A percentile compares a stretch with the other conserved stretches of the same genome.
phyloP scores from a whole-genome alignment of 805 yeast genomes.

The Zygoascus tannicola region DNA sequence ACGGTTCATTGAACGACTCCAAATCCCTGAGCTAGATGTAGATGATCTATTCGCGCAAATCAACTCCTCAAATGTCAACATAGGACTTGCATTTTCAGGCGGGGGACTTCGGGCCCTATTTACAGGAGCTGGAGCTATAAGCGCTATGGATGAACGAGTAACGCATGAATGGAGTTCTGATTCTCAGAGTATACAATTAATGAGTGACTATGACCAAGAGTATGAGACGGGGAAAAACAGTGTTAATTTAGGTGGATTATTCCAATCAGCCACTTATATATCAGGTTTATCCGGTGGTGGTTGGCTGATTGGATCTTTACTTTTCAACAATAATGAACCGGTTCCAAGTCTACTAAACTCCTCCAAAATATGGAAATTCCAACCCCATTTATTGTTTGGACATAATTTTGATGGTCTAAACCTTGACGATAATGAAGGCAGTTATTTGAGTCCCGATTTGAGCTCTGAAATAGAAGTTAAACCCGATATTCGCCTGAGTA shows the following conservation, averaged over 20 bases:
- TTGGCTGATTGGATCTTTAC: slow-evolving; percentile 68
- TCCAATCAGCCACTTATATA: slow-evolving; percentile 59
- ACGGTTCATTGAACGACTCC: slow-evolving; percentile 36
- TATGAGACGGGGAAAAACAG: slow-evolving; percentile 28
- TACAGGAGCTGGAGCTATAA: slow-evolving; percentile 71
- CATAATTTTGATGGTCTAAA: neutral
- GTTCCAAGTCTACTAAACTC: slow-evolving; percentile 46
- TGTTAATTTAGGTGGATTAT: slow-evolving; percentile 44
- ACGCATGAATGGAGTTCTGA: slow-evolving; percentile 27
- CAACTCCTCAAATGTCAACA: slow-evolving; percentile 10
- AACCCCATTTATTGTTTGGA: slow-evolving; percentile 40
- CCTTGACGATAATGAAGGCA: slow-evolving; percentile 59
- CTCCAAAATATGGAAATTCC: slow-evolving; percentile 55
- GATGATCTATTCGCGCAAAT: slow-evolving; percentile 13
- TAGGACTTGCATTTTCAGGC: slow-evolving; percentile 57
- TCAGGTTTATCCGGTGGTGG: slow-evolving; percentile 77
- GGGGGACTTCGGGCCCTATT: slow-evolving; percentile 91
- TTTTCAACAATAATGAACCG: slow-evolving; percentile 59
- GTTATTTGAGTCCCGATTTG: slow-evolving; percentile 39
- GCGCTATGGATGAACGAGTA: slow-evolving; percentile 62
- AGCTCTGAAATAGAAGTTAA: neutral
- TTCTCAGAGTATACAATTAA: slow-evolving; percentile 13
- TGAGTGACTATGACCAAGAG: too few relatives aligned
- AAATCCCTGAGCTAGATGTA: slow-evolving; percentile 38
- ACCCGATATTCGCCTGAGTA: neutral